These are phyloP conservation scores for Tetracladium maxilliforme DNA, from an alignment of 2,329 filamentous ascomycete genomes.

Conservation along the genomic window DNA sequence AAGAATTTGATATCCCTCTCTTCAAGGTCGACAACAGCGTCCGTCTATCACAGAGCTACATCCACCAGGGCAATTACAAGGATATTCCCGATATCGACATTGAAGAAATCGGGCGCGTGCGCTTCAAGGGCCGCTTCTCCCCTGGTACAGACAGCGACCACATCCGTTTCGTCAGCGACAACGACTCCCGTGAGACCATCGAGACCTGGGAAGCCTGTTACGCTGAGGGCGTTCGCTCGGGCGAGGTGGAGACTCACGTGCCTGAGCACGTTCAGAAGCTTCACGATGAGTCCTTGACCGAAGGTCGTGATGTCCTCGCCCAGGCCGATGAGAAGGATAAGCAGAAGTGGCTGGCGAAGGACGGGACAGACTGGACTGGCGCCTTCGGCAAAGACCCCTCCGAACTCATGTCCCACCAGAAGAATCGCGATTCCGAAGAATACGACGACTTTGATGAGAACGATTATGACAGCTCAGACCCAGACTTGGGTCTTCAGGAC, in stretches of 20 bases:
- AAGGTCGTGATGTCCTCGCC: conserved; percentile 70
- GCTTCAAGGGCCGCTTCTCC: conserved; percentile 73
- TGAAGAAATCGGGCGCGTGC: conserved; percentile 65
- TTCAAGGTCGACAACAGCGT: conserved; percentile 67
- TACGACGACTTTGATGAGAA: conserved; percentile 10
- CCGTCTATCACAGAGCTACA: conserved; percentile 81
- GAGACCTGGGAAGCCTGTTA: conserved; percentile 91
- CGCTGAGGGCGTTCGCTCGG: conserved; percentile 67
- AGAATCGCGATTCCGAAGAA: conserved; percentile 22
- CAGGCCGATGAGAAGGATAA: conserved; percentile 58
- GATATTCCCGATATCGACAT: conserved; percentile 61
- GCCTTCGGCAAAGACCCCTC: conserved; percentile 71
- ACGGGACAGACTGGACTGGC: conserved; percentile 75
- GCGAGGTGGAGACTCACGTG: conserved; percentile 58
- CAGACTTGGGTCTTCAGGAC: conserved; percentile 42
- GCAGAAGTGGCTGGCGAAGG: conserved; percentile 61
- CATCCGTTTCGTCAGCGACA: conserved; percentile 68
- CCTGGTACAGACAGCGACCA: conserved; percentile 83
- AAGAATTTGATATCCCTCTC: conserved; percentile 73
- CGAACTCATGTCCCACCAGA: conserved; percentile 26
- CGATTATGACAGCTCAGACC: conserved; percentile 6
- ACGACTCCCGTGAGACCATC: conserved; percentile 81
- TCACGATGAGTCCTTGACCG: conserved; percentile 67
- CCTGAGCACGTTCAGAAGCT: conserved; percentile 58
- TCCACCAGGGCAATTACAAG: conserved; percentile 63